Base-by-base conservation (phyloP, 768 basidiomycete species). In the Macrocybe gigantea region DNA sequence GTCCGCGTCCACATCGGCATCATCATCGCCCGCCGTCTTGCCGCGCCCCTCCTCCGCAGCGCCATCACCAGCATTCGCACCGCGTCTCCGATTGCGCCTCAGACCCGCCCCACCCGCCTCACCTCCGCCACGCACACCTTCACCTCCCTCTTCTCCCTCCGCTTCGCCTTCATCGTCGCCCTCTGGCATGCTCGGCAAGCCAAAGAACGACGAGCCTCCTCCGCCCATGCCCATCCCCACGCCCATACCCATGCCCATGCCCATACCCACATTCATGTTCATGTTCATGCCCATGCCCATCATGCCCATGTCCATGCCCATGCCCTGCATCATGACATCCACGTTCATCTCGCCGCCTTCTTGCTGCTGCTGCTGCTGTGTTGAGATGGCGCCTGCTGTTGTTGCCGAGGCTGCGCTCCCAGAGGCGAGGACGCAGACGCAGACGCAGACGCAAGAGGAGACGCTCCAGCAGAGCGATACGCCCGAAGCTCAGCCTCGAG, bases 401-500 rank as follows among this genome's bases (percentile, higher is more conserved):
- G 41, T n/a, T 14, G 15, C 30, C 14, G 13, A 1, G 22, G 22
- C 22, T 22, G 22, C 22, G 22, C 22, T 22, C 22, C 4, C 22
- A 22, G 22, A 22, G 22, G 2, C 22, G 22, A 22, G 22, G 22
- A 22, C 22, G 22, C 22, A 22, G 22, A 22, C 22, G 22, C 2
- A 22, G 22, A 22, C 22, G 22, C 22, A 22, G 22, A 22, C 22
- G 22, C 2, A 22, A 55, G 49, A 13, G 62, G 41, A 53, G 65
- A 39, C 45, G 59, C 44, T 51, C 46, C 45, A 36, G 60, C 54
- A 41, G 59, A 64, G 42, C 77, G 63, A 55, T 72, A 75, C 39
- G 52, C 60, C 39, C 76, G 74, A 34, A 91, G 75, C 64, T 85
- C 81, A 44, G 77, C 75, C 63, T 93, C 90, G 42, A 93, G 72